phyloP scores from a whole-genome alignment of 345 rosid genomes.

The Murraya paniculata region DNA sequence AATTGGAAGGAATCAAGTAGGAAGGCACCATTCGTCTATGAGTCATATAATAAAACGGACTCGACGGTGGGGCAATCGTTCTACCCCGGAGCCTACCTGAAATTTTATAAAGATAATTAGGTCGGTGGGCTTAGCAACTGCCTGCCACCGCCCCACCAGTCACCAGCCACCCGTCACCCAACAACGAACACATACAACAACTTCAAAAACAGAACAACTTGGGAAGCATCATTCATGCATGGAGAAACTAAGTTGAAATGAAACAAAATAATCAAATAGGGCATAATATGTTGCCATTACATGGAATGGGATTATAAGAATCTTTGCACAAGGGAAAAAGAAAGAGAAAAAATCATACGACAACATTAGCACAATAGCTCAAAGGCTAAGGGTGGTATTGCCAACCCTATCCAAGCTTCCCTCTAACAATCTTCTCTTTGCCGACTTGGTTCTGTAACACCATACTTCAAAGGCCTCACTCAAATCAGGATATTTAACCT shows the following conservation, averaged over 20 bases:
- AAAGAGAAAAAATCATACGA: constrained; percentile 13
- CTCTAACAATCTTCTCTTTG: constrained; percentile 79
- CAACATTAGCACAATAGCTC: constrained; percentile 13
- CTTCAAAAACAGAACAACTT: not conserved
- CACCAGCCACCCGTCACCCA: not conserved
- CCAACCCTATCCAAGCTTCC: constrained; percentile 50
- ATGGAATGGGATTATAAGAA: constrained; percentile 3
- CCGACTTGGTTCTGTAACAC: constrained; percentile 94
- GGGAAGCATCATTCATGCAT: not conserved
- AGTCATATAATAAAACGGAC: not conserved
- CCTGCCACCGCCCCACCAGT: not conserved
- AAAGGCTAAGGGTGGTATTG: constrained; percentile 32
- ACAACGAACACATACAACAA: too few species aligned
- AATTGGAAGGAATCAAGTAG: too few species aligned
- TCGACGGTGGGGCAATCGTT: not conserved
- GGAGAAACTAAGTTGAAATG: not conserved
- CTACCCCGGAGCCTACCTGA: not conserved
- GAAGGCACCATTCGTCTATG: not conserved
- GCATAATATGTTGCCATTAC: not conserved
- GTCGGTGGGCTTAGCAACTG: not conserved
- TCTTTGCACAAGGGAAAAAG: not conserved
- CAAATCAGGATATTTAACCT: constrained; percentile 74
- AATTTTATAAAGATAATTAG: not conserved
- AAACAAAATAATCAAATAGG: constrained; percentile 3
- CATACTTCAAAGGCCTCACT: constrained; percentile 95